phyloP scores from a whole-genome alignment of 176 grass and related monocot genomes.

The Thinopyrum elongatum region DNA sequence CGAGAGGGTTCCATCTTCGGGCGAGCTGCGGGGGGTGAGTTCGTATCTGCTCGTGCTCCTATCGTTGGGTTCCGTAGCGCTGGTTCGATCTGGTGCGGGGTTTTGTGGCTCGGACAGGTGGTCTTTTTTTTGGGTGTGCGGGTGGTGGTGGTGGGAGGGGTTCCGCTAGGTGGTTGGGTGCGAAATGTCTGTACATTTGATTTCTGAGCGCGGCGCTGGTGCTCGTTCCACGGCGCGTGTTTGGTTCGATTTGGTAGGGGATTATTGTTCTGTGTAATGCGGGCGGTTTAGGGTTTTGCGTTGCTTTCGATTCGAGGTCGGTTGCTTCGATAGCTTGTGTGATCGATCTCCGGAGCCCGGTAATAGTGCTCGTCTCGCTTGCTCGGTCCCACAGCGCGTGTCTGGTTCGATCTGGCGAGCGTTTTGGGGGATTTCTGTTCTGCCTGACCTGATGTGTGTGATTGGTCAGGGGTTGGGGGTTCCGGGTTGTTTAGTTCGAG shows the following conservation, averaged over 20 bases:
- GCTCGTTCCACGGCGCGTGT: too few relatives aligned
- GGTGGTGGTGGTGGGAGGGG: not conserved
- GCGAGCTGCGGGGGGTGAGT: not conserved
- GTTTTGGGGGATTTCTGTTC: conserved; percentile 1
- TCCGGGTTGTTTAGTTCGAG: not conserved
- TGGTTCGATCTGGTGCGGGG: not conserved
- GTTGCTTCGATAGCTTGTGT: too few relatives aligned
- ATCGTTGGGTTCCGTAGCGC: not conserved
- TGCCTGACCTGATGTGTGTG: not conserved
- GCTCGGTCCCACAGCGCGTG: not conserved
- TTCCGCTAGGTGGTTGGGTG: not conserved
- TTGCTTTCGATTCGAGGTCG: too few relatives aligned
- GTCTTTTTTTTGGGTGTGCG: not conserved
- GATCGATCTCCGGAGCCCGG: too few relatives aligned
- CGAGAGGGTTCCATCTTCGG: not conserved
- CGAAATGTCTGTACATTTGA: not conserved
- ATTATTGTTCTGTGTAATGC: too few relatives aligned
- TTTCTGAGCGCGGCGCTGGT: not conserved
- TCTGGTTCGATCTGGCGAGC: not conserved
- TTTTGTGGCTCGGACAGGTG: not conserved
- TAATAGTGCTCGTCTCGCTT: not conserved
- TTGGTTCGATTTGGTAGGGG: too few relatives aligned
- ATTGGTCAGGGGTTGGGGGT: not conserved
- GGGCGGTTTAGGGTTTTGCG: too few relatives aligned
- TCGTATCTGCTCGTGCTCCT: not conserved